phyloP scores from a whole-genome alignment of 192 early-diverging fungal species.

The Pilaira anomala region DNA sequence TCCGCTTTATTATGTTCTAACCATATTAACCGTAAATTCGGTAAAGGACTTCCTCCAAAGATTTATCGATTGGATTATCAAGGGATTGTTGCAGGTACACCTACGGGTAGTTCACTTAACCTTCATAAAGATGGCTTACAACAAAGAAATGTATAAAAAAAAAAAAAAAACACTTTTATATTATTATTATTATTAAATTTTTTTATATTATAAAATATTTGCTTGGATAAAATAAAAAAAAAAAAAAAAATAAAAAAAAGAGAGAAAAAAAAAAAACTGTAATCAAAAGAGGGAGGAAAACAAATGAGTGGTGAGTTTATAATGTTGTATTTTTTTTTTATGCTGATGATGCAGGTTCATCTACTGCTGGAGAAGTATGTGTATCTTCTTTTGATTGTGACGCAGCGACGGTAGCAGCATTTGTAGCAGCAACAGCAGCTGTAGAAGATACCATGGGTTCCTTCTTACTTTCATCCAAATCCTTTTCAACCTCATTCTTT shows the following conservation, averaged over 20 bases:
- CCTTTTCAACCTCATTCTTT: no score
- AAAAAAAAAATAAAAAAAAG: not conserved
- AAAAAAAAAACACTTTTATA: not conserved
- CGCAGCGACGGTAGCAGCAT: slow-evolving; percentile 8
- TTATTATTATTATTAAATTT: not conserved
- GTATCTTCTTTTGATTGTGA: not conserved
- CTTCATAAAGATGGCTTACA: slow-evolving; percentile 22
- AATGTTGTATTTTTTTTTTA: slow-evolving; percentile 12
- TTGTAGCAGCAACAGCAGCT: slow-evolving; percentile 14
- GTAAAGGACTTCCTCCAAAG: slow-evolving; percentile 37
- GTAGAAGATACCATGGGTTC: not conserved
- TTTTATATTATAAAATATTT: not conserved
- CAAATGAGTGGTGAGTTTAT: not conserved
- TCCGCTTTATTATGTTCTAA: slow-evolving; percentile 46
- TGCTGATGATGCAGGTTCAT: slow-evolving; percentile 23
- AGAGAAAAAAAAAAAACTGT: not conserved
- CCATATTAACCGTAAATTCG: slow-evolving; percentile 44
- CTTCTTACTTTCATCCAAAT: slow-evolving; percentile 1
- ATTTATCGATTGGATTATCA: slow-evolving; percentile 39
- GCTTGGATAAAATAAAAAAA: not conserved
- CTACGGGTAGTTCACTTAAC: slow-evolving; percentile 33
- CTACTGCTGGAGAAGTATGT: not conserved
- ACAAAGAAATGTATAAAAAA: slow-evolving; percentile 2
- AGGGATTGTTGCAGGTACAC: slow-evolving; percentile 36
- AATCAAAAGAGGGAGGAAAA: not conserved